A percentile compares a stretch with the other conserved stretches of the same genome.
These are phyloP conservation scores for Violaceomyces palustris DNA, from an alignment of 1,284 basidiomycete genomes.

Conservation along the genomic window DNA sequence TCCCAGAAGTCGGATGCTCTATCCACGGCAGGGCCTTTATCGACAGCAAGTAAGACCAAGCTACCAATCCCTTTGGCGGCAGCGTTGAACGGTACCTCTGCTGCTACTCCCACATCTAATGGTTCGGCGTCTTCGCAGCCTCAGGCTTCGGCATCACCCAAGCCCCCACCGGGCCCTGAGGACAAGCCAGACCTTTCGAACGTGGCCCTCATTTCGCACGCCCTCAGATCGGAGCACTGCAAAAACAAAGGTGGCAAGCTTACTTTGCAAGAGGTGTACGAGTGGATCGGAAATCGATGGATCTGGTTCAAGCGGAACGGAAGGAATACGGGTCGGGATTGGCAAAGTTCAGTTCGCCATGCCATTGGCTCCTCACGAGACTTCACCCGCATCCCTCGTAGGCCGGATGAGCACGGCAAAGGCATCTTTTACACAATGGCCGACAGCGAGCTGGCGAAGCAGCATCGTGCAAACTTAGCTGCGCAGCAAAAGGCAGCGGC, in stretches of 20 bases:
- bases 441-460: constrained; percentile 30
- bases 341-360: constrained; percentile 49
- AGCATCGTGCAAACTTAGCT: constrained; percentile 25
- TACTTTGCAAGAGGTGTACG: constrained; percentile 83
- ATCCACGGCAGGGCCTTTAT: too few relatives aligned
- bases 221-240: constrained; percentile 36
- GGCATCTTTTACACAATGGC: constrained; percentile 49
- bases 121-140: constrained; percentile 2
- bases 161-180: constrained; percentile 24
- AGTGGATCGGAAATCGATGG: constrained; percentile 80
- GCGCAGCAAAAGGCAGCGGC: constrained; percentile 28
- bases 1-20: constrained; percentile 1
- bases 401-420: constrained; percentile 45
- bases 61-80: too few relatives aligned
- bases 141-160: constrained; percentile 5
- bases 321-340: constrained; percentile 43
- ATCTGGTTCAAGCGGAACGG: constrained; percentile 68
- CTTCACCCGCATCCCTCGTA: constrained; percentile 41
- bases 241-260: constrained; percentile 66
- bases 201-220: constrained; percentile 43
- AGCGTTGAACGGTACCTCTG: too few relatives aligned
- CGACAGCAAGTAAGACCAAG: too few relatives aligned
- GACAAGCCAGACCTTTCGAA: constrained; percentile 47
- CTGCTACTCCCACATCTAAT: background rate
- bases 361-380: constrained; percentile 46